Evolutionary conservation across 257 asterid genomes (phyloP).

Genomic region (Lantana camara): DNA sequence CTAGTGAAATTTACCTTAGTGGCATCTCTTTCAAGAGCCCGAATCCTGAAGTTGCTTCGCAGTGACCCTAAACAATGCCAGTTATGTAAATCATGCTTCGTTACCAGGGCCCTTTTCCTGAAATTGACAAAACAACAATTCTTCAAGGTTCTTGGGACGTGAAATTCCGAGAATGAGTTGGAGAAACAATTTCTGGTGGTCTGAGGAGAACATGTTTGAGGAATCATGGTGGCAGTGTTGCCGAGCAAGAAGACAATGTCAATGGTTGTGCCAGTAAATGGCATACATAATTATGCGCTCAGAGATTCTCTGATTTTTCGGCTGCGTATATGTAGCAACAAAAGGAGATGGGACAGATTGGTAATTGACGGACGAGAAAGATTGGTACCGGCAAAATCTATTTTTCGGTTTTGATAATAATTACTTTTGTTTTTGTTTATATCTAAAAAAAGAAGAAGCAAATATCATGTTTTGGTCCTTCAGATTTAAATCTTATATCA

Average conservation of each 20-base stretch:
- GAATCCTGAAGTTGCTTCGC: slow-evolving; percentile 31
- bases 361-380: not conserved
- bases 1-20: slow-evolving; percentile 29
- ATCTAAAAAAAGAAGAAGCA: no score
- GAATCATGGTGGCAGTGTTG: slow-evolving; percentile 33
- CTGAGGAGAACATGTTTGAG: slow-evolving; percentile 21
- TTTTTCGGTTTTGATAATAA: no score
- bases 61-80: slow-evolving; percentile 15
- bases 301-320: not conserved
- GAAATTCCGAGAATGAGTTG: slow-evolving; percentile 23
- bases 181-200: slow-evolving; percentile 27
- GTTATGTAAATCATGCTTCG: slow-evolving; percentile 25
- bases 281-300: not conserved
- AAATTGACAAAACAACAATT: slow-evolving; percentile 10
- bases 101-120: slow-evolving; percentile 23
- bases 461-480: no score
- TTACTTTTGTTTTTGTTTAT: no score
- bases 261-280: not conserved
- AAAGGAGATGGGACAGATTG: not conserved
- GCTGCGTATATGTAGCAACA: not conserved
- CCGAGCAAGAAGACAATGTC: slow-evolving; percentile 17
- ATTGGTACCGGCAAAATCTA: no score
- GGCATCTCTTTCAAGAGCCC: slow-evolving; percentile 33
- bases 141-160: slow-evolving; percentile 8
- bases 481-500: no score